These are phyloP conservation scores for Populus nigra DNA, from an alignment of 345 rosid species.

Conservation along the genomic window DNA sequence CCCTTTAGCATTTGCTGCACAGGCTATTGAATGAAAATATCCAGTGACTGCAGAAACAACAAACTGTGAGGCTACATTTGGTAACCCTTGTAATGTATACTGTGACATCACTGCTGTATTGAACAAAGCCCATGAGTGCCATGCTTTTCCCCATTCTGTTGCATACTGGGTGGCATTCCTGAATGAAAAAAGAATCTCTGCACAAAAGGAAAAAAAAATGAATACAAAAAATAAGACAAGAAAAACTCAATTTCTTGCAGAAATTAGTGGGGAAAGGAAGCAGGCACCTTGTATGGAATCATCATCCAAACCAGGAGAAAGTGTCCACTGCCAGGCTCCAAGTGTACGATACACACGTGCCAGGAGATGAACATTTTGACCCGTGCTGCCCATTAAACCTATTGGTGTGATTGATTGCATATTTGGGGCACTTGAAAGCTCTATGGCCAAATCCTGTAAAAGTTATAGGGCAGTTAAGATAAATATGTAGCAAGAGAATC, in stretches of 20 bases:
- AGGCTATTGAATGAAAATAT: slow-evolving; percentile 93
- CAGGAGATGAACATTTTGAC: slow-evolving; percentile 60
- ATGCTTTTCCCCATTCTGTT: slow-evolving; percentile 87
- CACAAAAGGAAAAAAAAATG: slow-evolving; percentile 1
- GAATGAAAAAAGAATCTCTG: slow-evolving; percentile 77
- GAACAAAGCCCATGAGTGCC: slow-evolving; percentile 98
- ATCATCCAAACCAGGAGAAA: slow-evolving; percentile 84
- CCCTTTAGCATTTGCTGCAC: slow-evolving; percentile 92
- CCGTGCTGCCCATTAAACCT: slow-evolving; percentile 46
- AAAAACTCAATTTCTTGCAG: not conserved
- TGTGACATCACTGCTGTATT: slow-evolving; percentile 98
- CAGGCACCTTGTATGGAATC: slow-evolving; percentile 76
- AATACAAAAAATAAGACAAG: not conserved
- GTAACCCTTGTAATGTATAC: slow-evolving; percentile 64
- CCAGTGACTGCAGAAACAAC: slow-evolving; percentile 97
- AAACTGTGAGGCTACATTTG: slow-evolving; percentile 58
- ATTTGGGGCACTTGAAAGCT: slow-evolving; percentile 59
- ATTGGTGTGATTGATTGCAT: slow-evolving; percentile 48
- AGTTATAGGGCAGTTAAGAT: slow-evolving; percentile 19
- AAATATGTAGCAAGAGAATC: not conserved
- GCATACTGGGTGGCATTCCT: slow-evolving; percentile 76
- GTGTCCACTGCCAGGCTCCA: slow-evolving; percentile 91
- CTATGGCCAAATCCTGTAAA: slow-evolving; percentile 63
- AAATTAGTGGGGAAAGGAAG: not conserved
- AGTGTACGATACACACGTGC: slow-evolving; percentile 84